A percentile compares a stretch with the other conserved stretches of the same genome.
Conservation (phyloP, 176 grass and related monocot genomes). For the Pharus latifolius region DNA sequence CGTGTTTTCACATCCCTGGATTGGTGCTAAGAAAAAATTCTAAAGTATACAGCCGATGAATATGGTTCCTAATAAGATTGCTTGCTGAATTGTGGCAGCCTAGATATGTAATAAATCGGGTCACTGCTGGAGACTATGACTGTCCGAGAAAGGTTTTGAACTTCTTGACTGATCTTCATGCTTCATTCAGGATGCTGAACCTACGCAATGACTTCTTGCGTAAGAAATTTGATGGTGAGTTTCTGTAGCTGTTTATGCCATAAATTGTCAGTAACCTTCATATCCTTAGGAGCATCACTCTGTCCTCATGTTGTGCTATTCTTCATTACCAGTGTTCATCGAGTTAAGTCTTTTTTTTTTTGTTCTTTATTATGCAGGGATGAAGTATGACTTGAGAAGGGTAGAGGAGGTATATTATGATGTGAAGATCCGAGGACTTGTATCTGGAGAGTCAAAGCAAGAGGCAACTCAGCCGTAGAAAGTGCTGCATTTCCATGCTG, state of each 20-base stretch:
- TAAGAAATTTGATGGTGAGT: conserved; percentile 95
- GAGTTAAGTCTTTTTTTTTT: neutral
- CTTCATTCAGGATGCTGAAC: conserved; percentile 94
- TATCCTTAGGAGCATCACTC: neutral
- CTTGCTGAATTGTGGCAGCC: conserved; percentile 31
- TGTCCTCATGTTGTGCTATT: neutral
- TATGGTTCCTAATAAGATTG: neutral
- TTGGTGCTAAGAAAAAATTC: neutral
- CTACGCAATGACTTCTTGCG: conserved; percentile 89
- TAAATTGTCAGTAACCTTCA: neutral
- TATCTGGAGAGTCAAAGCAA: conserved; percentile 19
- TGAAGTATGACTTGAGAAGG: conserved; percentile 95
- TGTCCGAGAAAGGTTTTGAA: conserved; percentile 73
- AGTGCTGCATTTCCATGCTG: neutral
- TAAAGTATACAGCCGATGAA: neutral
- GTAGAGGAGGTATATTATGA: conserved; percentile 98
- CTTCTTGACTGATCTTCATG: conserved; percentile 87
- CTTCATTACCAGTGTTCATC: neutral
- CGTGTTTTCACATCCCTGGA: neutral
- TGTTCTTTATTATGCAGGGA: conserved; percentile 36
- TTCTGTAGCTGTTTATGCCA: neutral
- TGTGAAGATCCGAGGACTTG: conserved; percentile 87
- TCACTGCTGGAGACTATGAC: conserved; percentile 82
- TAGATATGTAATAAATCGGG: conserved; percentile 84
- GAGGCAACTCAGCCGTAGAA: conserved; percentile 15